Base-by-base conservation (phyloP, 371 early-diverging fungal genomes). In the Saksenaea vasiformis region DNA sequence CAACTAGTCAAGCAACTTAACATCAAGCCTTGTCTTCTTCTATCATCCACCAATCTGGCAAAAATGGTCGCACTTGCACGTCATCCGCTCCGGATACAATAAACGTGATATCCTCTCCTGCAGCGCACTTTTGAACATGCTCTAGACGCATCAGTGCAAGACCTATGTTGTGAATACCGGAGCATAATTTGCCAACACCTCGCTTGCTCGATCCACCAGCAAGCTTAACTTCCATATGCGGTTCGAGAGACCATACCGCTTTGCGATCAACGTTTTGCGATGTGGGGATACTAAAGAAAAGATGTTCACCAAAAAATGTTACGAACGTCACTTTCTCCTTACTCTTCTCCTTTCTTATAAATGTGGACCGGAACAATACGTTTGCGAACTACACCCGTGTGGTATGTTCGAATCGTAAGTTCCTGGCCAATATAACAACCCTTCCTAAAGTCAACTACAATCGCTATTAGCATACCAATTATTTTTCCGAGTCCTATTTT, bases 361-460 rank as follows among this genome's bases (percentile, higher is more conserved):
- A 82, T 65, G 62, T 93, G 87, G 7, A 96, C 84, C 4, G 98
- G 98, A 22, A 97, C 85, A 22, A 97, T 82, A 38, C 98, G 88
- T 78, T 97, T 97, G 43, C 98, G 87, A 37, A 92, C 91, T 5
- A 96, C 94, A 14, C 99, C 99, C 15, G 90, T 93, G 71, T 98
- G 97, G 61, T 96, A 89, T 8, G 97, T 98, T 53, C 98, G 87
- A 72, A 97, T 97, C 0, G 97, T 96, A 66, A 98, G 82, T 76
- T 98, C 99, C 73, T 98, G 98, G 9, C 99, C 99, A 27, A 97
- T 85, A 68, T 98, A 98, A 77, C 99, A 98, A 1, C 99, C 99
- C 78, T 98, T 98, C 60, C 86, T 79, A 78, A 96, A 98, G 74
- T 96, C 94, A 59, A 98, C 95, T 91, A 57, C 2, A 58, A 65